Conservation (phyloP, 495 filamentous ascomycete genomes). For the Aspergillus diversus region DNA sequence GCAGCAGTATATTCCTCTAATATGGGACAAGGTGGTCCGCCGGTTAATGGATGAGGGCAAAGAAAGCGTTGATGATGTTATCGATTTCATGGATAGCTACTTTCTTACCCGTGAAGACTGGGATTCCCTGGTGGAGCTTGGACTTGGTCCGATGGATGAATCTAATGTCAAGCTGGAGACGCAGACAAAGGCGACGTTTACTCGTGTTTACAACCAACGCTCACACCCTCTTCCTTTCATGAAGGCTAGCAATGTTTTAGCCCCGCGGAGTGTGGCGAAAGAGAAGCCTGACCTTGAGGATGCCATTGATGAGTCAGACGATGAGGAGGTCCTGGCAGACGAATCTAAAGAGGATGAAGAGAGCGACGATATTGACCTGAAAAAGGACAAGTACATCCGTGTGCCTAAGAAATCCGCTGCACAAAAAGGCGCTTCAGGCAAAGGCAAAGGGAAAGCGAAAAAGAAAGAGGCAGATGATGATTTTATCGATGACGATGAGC, state of each 20-base stretch:
- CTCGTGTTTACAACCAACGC: slow-evolving; percentile 81
- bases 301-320: slow-evolving; percentile 90
- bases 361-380: slow-evolving; percentile 74
- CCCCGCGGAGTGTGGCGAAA: slow-evolving; percentile 69
- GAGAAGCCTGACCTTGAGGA: slow-evolving; percentile 94
- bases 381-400: slow-evolving; percentile 96
- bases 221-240: slow-evolving; percentile 95
- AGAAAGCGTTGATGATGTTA: slow-evolving; percentile 71
- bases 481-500: slow-evolving; percentile 52
- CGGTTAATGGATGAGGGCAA: slow-evolving; percentile 73
- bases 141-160: slow-evolving; percentile 80
- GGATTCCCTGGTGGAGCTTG: slow-evolving; percentile 89
- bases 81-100: slow-evolving; percentile 95
- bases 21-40: slow-evolving; percentile 83
- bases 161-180: slow-evolving; percentile 75
- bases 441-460: slow-evolving; percentile 59
- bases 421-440: slow-evolving; percentile 45
- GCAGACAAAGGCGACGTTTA: slow-evolving; percentile 87
- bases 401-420: slow-evolving; percentile 70
- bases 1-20: slow-evolving; percentile 86
- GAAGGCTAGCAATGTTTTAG: slow-evolving; percentile 78
- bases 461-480: slow-evolving; percentile 49
- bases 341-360: slow-evolving; percentile 65
- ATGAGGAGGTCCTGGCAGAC: slow-evolving; percentile 62
- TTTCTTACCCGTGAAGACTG: slow-evolving; percentile 96